A percentile compares a stretch with the other conserved stretches of the same genome.
Conservation (phyloP, 1,284 basidiomycete genomes). For the Peniophora sp. region DNA sequence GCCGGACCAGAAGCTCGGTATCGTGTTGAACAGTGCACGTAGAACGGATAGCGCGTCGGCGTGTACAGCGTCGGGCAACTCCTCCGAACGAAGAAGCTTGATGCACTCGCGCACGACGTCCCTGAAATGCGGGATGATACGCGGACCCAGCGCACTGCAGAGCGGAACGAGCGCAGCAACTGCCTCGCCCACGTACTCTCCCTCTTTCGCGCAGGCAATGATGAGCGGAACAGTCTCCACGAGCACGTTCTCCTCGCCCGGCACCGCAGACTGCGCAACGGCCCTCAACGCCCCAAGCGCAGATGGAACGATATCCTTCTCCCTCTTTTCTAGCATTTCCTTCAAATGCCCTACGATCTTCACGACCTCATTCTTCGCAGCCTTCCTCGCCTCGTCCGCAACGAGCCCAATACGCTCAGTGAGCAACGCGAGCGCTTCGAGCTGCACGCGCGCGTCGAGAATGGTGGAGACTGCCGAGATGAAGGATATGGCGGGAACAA, state of each 20-base stretch:
- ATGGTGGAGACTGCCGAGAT: slow-evolving; percentile 44
- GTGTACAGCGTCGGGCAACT: slow-evolving; percentile 21
- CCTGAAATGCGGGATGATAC: slow-evolving; percentile 78
- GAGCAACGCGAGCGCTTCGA: slow-evolving; percentile 59
- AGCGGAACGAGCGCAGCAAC: slow-evolving; percentile 52
- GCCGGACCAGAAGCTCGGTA: slow-evolving; percentile 67
- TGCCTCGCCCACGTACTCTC: slow-evolving; percentile 30
- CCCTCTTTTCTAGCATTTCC: slow-evolving; percentile 21
- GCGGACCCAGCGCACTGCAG: slow-evolving; percentile 75
- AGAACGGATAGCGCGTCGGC: slow-evolving; percentile 42
- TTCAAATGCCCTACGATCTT: slow-evolving; percentile 43
- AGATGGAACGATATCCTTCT: slow-evolving; percentile 24
- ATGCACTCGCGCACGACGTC: slow-evolving; percentile 60
- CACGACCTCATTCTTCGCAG: slow-evolving; percentile 38
- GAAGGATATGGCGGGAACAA: slow-evolving; percentile 65
- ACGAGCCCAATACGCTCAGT: slow-evolving; percentile 59
- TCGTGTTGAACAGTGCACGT: slow-evolving; percentile 45
- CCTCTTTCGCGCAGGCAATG: slow-evolving; percentile 37
- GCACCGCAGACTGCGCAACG: slow-evolving; percentile 47
- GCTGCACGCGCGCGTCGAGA: slow-evolving; percentile 34
- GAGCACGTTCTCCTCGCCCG: slow-evolving; percentile 62
- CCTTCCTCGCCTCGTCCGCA: slow-evolving; percentile 46
- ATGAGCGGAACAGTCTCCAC: slow-evolving; percentile 51
- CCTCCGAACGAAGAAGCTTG: slow-evolving; percentile 28
- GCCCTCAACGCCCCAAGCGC: slow-evolving; percentile 54